phyloP scores from a whole-genome alignment of 2,329 filamentous ascomycete genomes.

The Aspergillus puulaauensis region DNA sequence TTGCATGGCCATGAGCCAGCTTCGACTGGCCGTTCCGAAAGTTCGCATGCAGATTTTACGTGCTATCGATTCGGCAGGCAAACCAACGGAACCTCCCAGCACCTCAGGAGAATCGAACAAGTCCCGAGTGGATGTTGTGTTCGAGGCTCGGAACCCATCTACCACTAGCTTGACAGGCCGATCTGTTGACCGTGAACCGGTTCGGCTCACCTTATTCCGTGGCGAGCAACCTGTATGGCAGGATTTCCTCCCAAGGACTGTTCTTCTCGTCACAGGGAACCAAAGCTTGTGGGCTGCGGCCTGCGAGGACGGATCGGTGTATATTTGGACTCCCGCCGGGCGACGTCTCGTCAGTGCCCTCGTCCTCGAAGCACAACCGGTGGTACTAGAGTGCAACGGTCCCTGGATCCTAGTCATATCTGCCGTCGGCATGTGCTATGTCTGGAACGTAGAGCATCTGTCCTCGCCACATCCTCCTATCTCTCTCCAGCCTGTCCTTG shows the following conservation, averaged over 20 bases:
- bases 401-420: conserved; percentile 90
- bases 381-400: conserved; percentile 86
- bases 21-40: conserved; percentile 83
- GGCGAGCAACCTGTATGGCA: conserved; percentile 84
- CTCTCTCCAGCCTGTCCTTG: conserved; percentile 83
- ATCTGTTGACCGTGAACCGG: conserved; percentile 71
- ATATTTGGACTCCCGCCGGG: conserved; percentile 90
- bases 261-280: conserved; percentile 89
- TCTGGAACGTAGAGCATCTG: conserved; percentile 87
- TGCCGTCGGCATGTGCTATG: conserved; percentile 81
- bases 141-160: conserved; percentile 84
- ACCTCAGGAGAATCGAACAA: conserved; percentile 43
- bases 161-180: conserved; percentile 60
- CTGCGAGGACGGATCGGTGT: conserved; percentile 87
- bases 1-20: conserved; percentile 74
- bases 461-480: conserved; percentile 85
- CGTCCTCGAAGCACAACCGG: conserved; percentile 85
- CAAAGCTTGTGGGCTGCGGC: conserved; percentile 88
- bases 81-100: conserved; percentile 42
- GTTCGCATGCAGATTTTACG: conserved; percentile 79
- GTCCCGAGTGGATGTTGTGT: conserved; percentile 67
- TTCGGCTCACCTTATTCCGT: conserved; percentile 77
- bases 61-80: conserved; percentile 63
- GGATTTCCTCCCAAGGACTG: conserved; percentile 82
- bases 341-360: conserved; percentile 81